phyloP scores from a whole-genome alignment of 257 asterid genomes.

The Prunella vulgaris region DNA sequence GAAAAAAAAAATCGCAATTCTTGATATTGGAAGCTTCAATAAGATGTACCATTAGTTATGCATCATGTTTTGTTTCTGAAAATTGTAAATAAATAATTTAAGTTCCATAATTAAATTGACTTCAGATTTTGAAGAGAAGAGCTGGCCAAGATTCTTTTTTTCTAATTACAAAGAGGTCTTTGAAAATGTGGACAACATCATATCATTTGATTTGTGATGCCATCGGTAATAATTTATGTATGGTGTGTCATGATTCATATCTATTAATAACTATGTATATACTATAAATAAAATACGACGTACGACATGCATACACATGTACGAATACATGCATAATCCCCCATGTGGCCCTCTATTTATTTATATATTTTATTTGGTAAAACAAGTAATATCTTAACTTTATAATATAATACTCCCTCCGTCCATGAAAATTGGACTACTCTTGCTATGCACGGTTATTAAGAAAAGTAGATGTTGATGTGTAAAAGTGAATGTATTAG shows the following conservation, averaged over 20 bases:
- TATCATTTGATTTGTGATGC: constrained; percentile 23
- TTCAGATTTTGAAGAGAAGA: neutral
- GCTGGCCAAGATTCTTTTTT: constrained; percentile 1
- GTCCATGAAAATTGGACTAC: no score
- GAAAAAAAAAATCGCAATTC: no score
- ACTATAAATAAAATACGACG: neutral
- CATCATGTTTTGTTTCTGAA: no score
- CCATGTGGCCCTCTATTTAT: constrained; percentile 6
- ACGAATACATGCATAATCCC: neutral
- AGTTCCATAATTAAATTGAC: neutral
- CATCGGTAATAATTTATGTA: constrained; percentile 10
- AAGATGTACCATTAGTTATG: no score
- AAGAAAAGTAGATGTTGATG: no score
- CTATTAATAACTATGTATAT: neutral
- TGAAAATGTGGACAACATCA: constrained; percentile 29
- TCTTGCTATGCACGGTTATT: no score
- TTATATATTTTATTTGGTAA: neutral
- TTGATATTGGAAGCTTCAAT: no score
- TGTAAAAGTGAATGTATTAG: no score
- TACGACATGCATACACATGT: constrained; percentile 14
- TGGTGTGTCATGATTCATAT: constrained; percentile 5
- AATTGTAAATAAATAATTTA: neutral
- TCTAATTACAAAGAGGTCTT: constrained; percentile 23
- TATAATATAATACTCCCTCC: no score
- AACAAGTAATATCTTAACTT: neutral